These are phyloP conservation scores for Xylaria palmicola DNA, from an alignment of 495 filamentous ascomycete genomes.

Conservation along the genomic window DNA sequence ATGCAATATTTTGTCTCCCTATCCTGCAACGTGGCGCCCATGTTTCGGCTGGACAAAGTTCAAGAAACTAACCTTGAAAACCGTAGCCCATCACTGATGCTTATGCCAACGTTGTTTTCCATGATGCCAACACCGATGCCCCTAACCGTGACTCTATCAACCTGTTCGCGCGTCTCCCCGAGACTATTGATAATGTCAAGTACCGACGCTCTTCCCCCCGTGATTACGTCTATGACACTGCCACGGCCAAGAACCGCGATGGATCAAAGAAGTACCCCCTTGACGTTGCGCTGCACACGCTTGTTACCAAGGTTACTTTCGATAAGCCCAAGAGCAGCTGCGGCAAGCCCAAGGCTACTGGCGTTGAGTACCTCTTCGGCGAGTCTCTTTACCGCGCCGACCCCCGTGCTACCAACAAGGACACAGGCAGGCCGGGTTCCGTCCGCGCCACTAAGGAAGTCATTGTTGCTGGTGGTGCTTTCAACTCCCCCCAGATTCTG, in stretches of 20 bases:
- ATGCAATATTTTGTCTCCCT: background rate
- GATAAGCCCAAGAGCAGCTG: slow-evolving; percentile 34
- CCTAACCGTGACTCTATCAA: slow-evolving; percentile 22
- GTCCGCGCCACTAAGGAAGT: slow-evolving; percentile 58
- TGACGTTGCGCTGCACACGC: slow-evolving; percentile 57
- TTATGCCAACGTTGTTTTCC: slow-evolving; percentile 43
- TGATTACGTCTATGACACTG: slow-evolving; percentile 53
- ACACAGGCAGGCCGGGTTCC: slow-evolving; percentile 41
- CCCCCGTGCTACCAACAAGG: slow-evolving; percentile 33
- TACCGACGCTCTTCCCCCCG: slow-evolving; percentile 50
- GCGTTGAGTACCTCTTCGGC: slow-evolving; percentile 63
- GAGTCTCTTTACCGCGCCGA: slow-evolving; percentile 59
- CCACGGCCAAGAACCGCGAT: slow-evolving; percentile 48
- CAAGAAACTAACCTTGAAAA: background rate
- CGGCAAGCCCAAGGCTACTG: slow-evolving; percentile 51
- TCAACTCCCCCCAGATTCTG: slow-evolving; percentile 62
- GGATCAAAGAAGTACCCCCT: slow-evolving; percentile 57
- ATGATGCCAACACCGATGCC: slow-evolving; percentile 52
- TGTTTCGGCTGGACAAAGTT: background rate
- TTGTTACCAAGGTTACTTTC: slow-evolving; percentile 61
- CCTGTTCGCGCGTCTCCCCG: slow-evolving; percentile 45
- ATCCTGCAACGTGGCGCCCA: background rate
- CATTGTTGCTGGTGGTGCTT: slow-evolving; percentile 61
- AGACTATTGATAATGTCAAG: slow-evolving; percentile 37
- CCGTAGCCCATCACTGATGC: slow-evolving; percentile 36